Evolutionary conservation across 257 asterid species (phyloP).

Genomic region (Schizonepeta tenuifolia): DNA sequence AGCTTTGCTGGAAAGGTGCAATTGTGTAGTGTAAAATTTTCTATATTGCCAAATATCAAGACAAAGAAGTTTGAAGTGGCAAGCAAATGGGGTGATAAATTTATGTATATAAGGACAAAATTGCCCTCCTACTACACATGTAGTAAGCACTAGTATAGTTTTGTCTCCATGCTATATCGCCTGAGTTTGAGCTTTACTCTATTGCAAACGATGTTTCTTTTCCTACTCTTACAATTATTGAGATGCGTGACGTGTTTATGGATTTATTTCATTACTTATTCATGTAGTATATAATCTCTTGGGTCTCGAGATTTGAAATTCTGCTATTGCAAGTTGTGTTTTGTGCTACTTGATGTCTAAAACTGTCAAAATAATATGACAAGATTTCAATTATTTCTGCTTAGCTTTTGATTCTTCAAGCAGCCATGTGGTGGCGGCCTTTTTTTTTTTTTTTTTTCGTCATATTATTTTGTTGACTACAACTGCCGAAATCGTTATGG

Average conservation of each 20-base stretch:
- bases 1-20: conserved; percentile 45
- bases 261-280: too few species aligned
- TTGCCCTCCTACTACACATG: conserved; percentile 27
- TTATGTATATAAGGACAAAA: conserved; percentile 30
- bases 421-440: conserved; percentile 29
- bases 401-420: neutral
- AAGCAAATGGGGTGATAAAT: conserved; percentile 5
- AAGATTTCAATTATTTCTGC: conserved; percentile 21
- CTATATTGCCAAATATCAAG: neutral
- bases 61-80: conserved; percentile 32
- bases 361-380: neutral
- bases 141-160: neutral
- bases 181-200: too few species aligned
- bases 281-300: neutral
- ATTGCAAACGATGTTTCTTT: neutral
- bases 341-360: neutral
- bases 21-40: conserved; percentile 9
- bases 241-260: neutral
- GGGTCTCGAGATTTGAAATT: neutral
- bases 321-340: conserved; percentile 4
- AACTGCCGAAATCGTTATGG: neutral
- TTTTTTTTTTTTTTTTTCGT: neutral
- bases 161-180: conserved; percentile 13
- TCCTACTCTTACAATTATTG: neutral
- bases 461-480: conserved; percentile 32